Evolutionary conservation across 2,329 filamentous ascomycete genomes (phyloP).

Genomic region (Verruconis gallopava): DNA sequence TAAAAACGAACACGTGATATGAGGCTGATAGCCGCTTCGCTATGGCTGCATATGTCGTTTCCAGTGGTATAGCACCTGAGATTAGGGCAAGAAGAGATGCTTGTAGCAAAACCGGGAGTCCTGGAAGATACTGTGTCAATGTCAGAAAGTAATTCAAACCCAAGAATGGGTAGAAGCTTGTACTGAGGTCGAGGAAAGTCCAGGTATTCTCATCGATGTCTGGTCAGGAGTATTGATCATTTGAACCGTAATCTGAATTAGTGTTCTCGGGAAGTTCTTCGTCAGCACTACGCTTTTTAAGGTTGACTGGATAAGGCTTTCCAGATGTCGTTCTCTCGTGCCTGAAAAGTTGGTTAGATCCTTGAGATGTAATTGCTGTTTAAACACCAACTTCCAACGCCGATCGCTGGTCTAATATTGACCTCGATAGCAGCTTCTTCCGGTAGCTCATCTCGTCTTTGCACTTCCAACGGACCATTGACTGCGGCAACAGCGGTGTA

Average conservation of each 20-base stretch:
- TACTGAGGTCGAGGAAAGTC: conserved; percentile 11
- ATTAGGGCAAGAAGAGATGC: conserved; percentile 66
- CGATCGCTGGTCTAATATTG: conserved; percentile 71
- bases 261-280: conserved; percentile 59
- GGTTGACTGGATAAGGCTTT: conserved; percentile 59
- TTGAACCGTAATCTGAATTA: conserved; percentile 75
- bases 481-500: conserved; percentile 76
- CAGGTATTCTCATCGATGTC: conserved; percentile 9
- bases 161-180: conserved; percentile 8
- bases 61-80: conserved; percentile 69
- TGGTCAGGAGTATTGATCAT: conserved; percentile 49
- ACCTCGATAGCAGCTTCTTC: conserved; percentile 88
- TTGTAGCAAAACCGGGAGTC: conserved; percentile 74
- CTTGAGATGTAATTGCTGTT: too few relatives aligned
- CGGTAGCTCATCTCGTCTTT: conserved; percentile 76
- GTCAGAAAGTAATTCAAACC: conserved; percentile 2
- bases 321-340: conserved; percentile 55
- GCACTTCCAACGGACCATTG: conserved; percentile 86
- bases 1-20: conserved; percentile 67
- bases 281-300: conserved; percentile 63
- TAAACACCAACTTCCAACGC: conserved; percentile 25
- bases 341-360: too few relatives aligned
- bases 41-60: conserved; percentile 53
- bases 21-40: conserved; percentile 29
- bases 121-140: conserved; percentile 51